Conservation (phyloP, 345 rosid genomes). For the Lenwebbia sp. region DNA sequence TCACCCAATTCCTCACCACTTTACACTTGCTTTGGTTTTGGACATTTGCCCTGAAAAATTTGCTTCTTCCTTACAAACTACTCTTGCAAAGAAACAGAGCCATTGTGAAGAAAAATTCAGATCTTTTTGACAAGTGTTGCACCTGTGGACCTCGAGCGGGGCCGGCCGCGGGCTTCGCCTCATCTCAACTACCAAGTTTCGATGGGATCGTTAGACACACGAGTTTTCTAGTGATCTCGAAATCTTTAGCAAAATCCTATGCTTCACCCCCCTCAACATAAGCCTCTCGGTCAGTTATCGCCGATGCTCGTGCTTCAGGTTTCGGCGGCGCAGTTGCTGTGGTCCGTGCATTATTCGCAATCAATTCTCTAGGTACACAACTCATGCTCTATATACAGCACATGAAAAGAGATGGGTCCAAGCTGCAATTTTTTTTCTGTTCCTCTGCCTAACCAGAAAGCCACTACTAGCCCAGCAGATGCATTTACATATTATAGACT, state of each 20-base stretch:
- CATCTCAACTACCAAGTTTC: not conserved
- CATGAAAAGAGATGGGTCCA: not conserved
- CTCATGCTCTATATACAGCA: not conserved
- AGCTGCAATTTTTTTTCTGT: not conserved
- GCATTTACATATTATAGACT: not conserved
- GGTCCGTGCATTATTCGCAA: not conserved
- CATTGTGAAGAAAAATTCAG: not conserved
- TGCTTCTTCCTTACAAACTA: not conserved
- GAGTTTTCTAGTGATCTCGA: fast-evolving
- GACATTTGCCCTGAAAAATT: not conserved
- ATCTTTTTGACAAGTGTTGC: not conserved
- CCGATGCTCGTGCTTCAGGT: not conserved
- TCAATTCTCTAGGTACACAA: not conserved
- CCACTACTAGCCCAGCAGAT: not conserved
- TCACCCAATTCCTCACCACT: not conserved
- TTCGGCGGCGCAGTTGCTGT: fast-evolving
- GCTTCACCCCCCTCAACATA: not conserved
- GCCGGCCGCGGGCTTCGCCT: not conserved
- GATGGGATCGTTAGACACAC: not conserved
- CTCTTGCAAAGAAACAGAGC: not conserved
- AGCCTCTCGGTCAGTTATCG: not conserved
- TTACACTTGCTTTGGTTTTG: not conserved
- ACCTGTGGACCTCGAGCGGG: not conserved
- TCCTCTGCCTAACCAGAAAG: not conserved
- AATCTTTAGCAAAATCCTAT: not conserved